These are phyloP conservation scores for Citrus reticulata DNA, from an alignment of 345 rosid genomes.

Conservation along the genomic window DNA sequence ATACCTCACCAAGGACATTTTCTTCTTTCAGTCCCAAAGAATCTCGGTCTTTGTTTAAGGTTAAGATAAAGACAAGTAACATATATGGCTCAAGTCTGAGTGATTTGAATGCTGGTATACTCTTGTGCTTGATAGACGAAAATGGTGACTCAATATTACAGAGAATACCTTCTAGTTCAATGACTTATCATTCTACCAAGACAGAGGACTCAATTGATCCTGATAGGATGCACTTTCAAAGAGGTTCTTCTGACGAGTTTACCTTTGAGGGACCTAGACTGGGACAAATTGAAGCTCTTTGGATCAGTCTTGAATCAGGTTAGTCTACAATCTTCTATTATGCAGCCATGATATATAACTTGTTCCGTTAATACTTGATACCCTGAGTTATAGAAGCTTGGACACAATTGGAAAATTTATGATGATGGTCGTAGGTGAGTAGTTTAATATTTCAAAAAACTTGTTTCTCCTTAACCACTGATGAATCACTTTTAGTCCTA, in stretches of 20 bases:
- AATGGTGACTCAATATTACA: slow-evolving; percentile 66
- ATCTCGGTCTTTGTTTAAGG: slow-evolving; percentile 49
- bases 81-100: slow-evolving; percentile 61
- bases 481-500: background rate
- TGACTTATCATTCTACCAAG: slow-evolving; percentile 29
- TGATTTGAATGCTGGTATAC: slow-evolving; percentile 58
- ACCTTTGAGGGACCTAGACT: slow-evolving; percentile 55
- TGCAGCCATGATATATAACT: background rate
- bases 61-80: slow-evolving; percentile 68
- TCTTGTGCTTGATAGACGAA: slow-evolving; percentile 62
- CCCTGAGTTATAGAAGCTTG: background rate
- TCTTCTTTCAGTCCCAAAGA: slow-evolving; percentile 14
- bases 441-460: too few species aligned
- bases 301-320: slow-evolving; percentile 89
- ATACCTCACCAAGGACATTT: slow-evolving; percentile 16
- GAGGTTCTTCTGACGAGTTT: slow-evolving; percentile 75
- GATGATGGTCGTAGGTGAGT: background rate
- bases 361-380: background rate
- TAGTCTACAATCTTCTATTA: slow-evolving; percentile 9
- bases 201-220: slow-evolving; percentile 17
- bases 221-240: slow-evolving; percentile 54
- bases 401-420: background rate
- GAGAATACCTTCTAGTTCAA: slow-evolving; percentile 49
- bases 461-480: background rate
- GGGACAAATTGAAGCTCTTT: slow-evolving; percentile 57